Evolutionary conservation across 768 basidiomycete genomes (phyloP), one percentile per base, ranked within the genome.

Genomic region (Agaricus bisporus): DNA sequence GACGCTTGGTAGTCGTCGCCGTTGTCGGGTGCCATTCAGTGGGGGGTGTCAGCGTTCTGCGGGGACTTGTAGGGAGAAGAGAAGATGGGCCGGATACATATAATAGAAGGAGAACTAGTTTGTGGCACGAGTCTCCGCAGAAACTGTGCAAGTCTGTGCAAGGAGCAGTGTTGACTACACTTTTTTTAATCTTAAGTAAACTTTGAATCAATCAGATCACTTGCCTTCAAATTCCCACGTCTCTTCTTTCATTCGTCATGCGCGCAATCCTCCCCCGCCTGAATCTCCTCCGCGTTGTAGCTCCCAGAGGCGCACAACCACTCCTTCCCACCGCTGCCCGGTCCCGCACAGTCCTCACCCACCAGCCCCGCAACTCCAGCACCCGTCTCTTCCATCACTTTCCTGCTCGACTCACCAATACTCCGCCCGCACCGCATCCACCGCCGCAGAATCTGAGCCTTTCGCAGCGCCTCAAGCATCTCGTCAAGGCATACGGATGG

Each of bases 401-500:
- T 51, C 48, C 56, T 17, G 29, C 59, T 3, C 53, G 49, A 25
- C 56, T 54, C 56, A 32, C 50, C 61, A 38, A 55, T 51, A 55
- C 49, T 42, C 48, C 59, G 49, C 50, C 57, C 53, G 11, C 44
- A 54, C 9, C 46, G 45, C 54, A 66, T 22, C 60, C 67, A n/a
- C 66, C 76, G 1, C 79, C 79, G 7, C 72, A 80, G 22, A 66
- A 80, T 58, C 72, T 78, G 2, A 69, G 83, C 0, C 72, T 91
- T 52, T 81, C 86, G 1, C 80, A 87, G 65, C 80, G 84, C 17
- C 73, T 94, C 20, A 91, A 85, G 63, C 78, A 82, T 60, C 86
- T 98, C 54, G 85, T 94, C 55, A 94, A 88, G 65, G 81, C 88
- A 4, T 97, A 98, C 66, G 95, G 95, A 28, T 93, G 91, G 90